These are phyloP conservation scores for Aspergillus fructus DNA, from an alignment of 2,329 filamentous ascomycete genomes.

Conservation along the genomic window DNA sequence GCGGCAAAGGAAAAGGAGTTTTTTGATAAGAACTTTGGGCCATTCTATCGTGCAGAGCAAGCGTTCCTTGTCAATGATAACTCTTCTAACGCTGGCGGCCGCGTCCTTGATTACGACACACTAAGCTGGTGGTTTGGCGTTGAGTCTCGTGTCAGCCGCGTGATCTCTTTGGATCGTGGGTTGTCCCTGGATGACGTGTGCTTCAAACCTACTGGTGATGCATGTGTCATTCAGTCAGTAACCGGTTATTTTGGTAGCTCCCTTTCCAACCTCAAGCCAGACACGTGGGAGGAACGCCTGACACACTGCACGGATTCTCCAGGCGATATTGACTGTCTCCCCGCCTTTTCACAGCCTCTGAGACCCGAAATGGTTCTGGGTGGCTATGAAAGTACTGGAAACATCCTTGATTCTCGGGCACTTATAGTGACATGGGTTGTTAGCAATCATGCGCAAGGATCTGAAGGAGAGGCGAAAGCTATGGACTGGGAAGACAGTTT, in stretches of 20 bases:
- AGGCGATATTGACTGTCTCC: conserved; percentile 70
- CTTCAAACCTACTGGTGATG: conserved; percentile 86
- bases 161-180: conserved; percentile 68
- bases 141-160: conserved; percentile 70
- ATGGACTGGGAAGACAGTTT: conserved; percentile 88
- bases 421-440: conserved; percentile 94
- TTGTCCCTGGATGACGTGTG: conserved; percentile 80
- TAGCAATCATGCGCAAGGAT: conserved; percentile 77
- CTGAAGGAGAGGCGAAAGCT: conserved; percentile 66
- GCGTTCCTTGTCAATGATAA: conserved; percentile 91
- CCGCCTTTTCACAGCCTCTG: conserved; percentile 84
- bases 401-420: conserved; percentile 72
- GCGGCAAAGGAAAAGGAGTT: conserved; percentile 92
- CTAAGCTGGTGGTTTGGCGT: conserved; percentile 92
- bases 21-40: conserved; percentile 90
- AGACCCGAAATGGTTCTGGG: conserved; percentile 84
- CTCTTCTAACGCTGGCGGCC: conserved; percentile 60
- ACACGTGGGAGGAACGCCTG: conserved; percentile 71
- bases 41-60: conserved; percentile 93
- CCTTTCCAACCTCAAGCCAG: conserved; percentile 59
- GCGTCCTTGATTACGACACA: conserved; percentile 85
- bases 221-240: conserved; percentile 91
- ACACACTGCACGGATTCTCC: conserved; percentile 74
- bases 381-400: conserved; percentile 64
- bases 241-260: conserved; percentile 80